These are phyloP conservation scores for Lachancea waltii DNA, from an alignment of 805 yeast species.

Conservation along the genomic window DNA sequence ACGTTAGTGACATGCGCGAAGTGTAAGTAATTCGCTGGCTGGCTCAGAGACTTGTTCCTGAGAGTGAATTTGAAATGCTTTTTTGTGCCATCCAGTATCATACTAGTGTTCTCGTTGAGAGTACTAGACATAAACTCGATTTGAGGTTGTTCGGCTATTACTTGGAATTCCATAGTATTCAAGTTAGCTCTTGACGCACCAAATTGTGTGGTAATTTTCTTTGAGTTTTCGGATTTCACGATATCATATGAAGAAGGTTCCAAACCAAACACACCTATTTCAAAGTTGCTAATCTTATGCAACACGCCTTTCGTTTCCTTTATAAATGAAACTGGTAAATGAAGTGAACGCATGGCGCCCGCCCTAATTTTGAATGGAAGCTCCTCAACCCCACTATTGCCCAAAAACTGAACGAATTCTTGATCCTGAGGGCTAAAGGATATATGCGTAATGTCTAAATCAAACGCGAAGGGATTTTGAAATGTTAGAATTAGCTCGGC, in stretches of 20 bases:
- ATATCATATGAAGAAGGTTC: constrained; percentile 16
- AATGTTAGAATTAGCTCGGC: constrained; percentile 50
- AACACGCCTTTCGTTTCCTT: constrained; percentile 13
- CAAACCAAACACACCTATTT: constrained; percentile 23
- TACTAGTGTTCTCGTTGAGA: constrained; percentile 23
- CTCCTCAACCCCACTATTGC: constrained; percentile 12
- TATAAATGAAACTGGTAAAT: constrained; percentile 21
- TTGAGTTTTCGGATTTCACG: constrained; percentile 1
- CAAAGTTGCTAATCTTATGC: constrained; percentile 14
- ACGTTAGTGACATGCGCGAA: constrained; percentile 21
- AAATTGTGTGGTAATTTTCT: background rate
- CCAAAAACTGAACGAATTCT: constrained; percentile 21
- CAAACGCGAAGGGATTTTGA: constrained; percentile 78
- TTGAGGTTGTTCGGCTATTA: constrained; percentile 29
- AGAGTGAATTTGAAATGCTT: constrained; percentile 17
- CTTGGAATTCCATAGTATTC: constrained; percentile 13
- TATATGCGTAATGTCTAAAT: constrained; percentile 51
- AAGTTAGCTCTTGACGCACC: constrained; percentile 9
- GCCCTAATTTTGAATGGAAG: constrained; percentile 35
- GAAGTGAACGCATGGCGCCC: constrained; percentile 33
- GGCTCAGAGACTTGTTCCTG: constrained; percentile 25
- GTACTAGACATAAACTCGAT: constrained; percentile 23
- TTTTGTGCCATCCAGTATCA: constrained; percentile 30
- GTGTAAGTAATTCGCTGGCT: constrained; percentile 21
- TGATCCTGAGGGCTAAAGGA: constrained; percentile 32